Base-by-base conservation (phyloP, 2,329 filamentous ascomycete genomes). In the Lecanicillium sp. region DNA sequence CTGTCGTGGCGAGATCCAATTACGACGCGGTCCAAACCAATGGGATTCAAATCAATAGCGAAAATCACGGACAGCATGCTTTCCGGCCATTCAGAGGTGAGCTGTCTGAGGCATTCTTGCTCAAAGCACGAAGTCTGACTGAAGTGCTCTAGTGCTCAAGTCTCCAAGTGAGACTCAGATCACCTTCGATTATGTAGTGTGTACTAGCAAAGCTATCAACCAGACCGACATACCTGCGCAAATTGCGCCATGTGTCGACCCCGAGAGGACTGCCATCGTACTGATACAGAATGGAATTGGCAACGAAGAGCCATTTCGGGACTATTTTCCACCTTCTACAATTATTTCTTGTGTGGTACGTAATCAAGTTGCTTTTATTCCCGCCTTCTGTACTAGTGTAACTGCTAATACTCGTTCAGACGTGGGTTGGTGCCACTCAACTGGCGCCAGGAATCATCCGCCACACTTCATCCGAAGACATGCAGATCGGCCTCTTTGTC, bases 281-380 rank as follows among this genome's bases (percentile, higher is more conserved):
- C 65, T 81, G 1, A 65, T 78, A 13, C 76, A 81, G 44, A 80
- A 80, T 46, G 77, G 77, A 1, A 70, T 80, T 28, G 67, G 64
- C 1, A 78, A 79, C 43, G 77, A 81, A 49, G 63, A 71, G 9
- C 67, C 73, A 13, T 78, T 76, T 37, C 48, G 55, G 0, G 46
- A 51, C 1, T 53, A 56, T 0, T 80, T 73, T 45, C 73, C 73
- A 0, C 38, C 51, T 0, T 70, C 68, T 22, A 67, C 73, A 0
- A 62, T 81, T 16, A 49, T 80, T 6, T 75, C 70, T 30, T 70
- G 67, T 27, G 14, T 25, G 11, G 22, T 25, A 25, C 11, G 22
- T 25, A 25, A 11, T 25, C 22, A 25, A 25, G 22, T 7, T 11
- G 22, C 11, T 25, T 25, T 11, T 11, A 11, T 25, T 25, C n/a